phyloP scores from a whole-genome alignment of 352 stramenopile genomes.

The Phytophthora lateralis region DNA sequence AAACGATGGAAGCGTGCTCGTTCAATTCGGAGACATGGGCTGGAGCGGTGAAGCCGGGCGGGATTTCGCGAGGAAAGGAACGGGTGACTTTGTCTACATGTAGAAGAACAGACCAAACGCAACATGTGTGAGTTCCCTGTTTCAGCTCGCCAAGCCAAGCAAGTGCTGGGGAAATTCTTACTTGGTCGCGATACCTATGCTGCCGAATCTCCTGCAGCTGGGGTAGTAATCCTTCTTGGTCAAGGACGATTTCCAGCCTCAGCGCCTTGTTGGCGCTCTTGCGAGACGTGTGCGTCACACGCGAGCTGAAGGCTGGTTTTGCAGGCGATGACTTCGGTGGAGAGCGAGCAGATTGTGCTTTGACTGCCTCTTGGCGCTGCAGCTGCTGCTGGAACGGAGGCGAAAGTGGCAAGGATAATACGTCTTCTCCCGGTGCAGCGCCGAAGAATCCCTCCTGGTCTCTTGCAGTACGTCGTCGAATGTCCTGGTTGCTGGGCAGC shows the following conservation, averaged over 20 bases:
- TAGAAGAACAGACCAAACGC: neutral
- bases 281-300: constrained; percentile 63
- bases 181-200: constrained; percentile 59
- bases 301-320: constrained; percentile 23
- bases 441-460: constrained; percentile 70
- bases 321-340: constrained; percentile 9
- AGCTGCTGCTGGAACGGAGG: constrained; percentile 32
- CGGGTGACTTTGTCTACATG: constrained; percentile 23
- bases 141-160: neutral
- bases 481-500: constrained; percentile 66
- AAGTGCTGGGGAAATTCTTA: constrained; percentile 15
- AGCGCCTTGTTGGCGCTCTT: constrained; percentile 68
- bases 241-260: constrained; percentile 59
- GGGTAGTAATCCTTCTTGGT: constrained; percentile 62
- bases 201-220: constrained; percentile 58
- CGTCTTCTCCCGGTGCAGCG: constrained; percentile 38
- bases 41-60: constrained; percentile 36
- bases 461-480: constrained; percentile 53
- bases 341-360: constrained; percentile 21
- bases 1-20: neutral
- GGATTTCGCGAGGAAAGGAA: constrained; percentile 47
- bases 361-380: constrained; percentile 20
- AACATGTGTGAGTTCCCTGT: constrained; percentile 4
- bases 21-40: constrained; percentile 34
- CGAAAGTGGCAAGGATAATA: constrained; percentile 35